These are phyloP conservation scores for Colletotrichum sp. DNA, from an alignment of 2,329 filamentous ascomycete genomes.

Conservation along the genomic window DNA sequence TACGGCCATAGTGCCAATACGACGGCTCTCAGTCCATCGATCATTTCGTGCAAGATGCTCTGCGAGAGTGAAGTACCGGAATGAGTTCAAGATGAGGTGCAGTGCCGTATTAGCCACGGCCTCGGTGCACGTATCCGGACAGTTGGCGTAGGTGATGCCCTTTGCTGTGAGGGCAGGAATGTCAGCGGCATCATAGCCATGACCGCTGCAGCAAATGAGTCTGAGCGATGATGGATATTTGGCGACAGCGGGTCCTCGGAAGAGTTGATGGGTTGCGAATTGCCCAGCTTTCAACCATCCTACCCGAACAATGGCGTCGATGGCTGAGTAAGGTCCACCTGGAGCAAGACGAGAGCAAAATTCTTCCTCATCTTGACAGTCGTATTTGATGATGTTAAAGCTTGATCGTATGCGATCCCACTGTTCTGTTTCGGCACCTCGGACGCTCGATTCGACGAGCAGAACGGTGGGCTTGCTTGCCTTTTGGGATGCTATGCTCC, in stretches of 20 bases:
- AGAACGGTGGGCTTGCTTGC: not conserved
- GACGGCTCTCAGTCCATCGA: not conserved
- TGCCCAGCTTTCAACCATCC: not conserved
- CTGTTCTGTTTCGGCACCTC: not conserved
- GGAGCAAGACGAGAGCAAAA: not conserved
- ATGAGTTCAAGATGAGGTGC: not conserved
- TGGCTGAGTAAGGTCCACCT: not conserved
- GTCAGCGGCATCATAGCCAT: not conserved
- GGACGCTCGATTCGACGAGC: not conserved
- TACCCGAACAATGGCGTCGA: not conserved
- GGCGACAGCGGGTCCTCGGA: not conserved
- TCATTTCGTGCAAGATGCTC: not conserved
- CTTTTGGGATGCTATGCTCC: not conserved
- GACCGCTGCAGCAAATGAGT: not conserved
- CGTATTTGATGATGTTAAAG: not conserved
- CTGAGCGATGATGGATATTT: not conserved
- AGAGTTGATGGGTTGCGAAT: not conserved
- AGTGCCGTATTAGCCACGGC: not conserved
- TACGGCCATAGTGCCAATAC: not conserved
- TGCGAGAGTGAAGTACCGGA: not conserved
- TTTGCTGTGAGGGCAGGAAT: not conserved
- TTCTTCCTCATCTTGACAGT: not conserved
- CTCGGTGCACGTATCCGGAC: not conserved
- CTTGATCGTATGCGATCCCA: rapidly evolving
- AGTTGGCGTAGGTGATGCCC: not conserved